A percentile compares a stretch with the other conserved stretches of the same genome.
phyloP scores from a whole-genome alignment of 2,329 filamentous ascomycete genomes.

The Domatiomyces catenatus region DNA sequence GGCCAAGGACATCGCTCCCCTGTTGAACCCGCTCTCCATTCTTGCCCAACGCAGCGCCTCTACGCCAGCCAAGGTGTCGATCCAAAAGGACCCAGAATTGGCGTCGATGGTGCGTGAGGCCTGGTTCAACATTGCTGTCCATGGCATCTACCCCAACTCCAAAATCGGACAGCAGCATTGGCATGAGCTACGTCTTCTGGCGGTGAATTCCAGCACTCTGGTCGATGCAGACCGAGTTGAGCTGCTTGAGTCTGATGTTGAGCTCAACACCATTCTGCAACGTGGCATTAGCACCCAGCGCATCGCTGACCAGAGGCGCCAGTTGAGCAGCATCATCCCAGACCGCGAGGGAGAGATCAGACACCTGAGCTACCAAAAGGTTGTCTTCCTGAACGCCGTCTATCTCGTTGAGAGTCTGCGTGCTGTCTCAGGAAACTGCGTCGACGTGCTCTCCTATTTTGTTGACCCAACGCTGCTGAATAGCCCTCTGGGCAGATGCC shows the following conservation, averaged over 20 bases:
- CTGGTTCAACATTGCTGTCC: constrained; percentile 96
- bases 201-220: constrained; percentile 71
- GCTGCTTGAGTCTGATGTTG: constrained; percentile 87
- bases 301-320: constrained; percentile 64
- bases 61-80: constrained; percentile 18
- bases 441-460: constrained; percentile 79
- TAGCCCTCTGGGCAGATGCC: constrained; percentile 46
- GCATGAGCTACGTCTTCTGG: constrained; percentile 67
- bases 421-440: constrained; percentile 75
- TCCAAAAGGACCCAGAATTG: constrained; percentile 47
- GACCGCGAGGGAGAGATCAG: constrained; percentile 64
- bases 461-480: constrained; percentile 68
- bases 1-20: constrained; percentile 70
- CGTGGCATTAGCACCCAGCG: constrained; percentile 70
- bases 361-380: constrained; percentile 71
- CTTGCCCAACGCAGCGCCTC: constrained; percentile 51
- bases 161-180: constrained; percentile 56
- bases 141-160: constrained; percentile 69
- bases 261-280: constrained; percentile 83
- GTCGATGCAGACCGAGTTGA: constrained; percentile 80
- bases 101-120: constrained; percentile 68
- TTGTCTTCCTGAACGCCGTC: constrained; percentile 81
- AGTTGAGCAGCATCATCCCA: constrained; percentile 58
- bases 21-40: constrained; percentile 73
- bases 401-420: constrained; percentile 79